These are phyloP conservation scores for Leptosphaerulina australis DNA, from an alignment of 2,329 filamentous ascomycete genomes.

Conservation along the genomic window DNA sequence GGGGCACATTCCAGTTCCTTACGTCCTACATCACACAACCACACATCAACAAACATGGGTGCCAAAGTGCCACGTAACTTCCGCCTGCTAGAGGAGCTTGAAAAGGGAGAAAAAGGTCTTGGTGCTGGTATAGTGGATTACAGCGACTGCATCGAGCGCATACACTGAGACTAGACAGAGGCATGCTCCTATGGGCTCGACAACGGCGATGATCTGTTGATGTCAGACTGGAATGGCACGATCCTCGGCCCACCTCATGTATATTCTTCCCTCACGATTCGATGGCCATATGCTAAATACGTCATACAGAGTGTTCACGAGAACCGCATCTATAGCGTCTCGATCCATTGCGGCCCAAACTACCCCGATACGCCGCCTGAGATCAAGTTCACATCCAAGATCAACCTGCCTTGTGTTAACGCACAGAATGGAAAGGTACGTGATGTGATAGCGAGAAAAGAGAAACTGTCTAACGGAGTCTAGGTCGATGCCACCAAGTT, in stretches of 20 bases:
- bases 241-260: conserved; percentile 97
- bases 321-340: conserved; percentile 98
- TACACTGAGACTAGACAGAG: conserved; percentile 60
- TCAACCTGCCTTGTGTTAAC: conserved; percentile 96
- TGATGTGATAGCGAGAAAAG: neutral
- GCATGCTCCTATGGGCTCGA: conserved; percentile 96
- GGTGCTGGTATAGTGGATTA: conserved; percentile 70
- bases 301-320: conserved; percentile 81
- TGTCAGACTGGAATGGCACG: conserved; percentile 99
- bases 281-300: neutral
- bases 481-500: conserved; percentile 84
- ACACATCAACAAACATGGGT: conserved; percentile 53
- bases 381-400: conserved; percentile 89
- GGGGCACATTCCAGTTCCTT: conserved; percentile 41
- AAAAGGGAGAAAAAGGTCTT: conserved; percentile 97
- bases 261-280: conserved; percentile 48
- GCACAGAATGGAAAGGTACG: conserved; percentile 72
- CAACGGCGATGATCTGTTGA: conserved; percentile 90
- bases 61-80: conserved; percentile 95
- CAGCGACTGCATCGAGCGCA: conserved; percentile 1
- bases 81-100: conserved; percentile 92
- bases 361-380: conserved; percentile 90
- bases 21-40: conserved; percentile 17
- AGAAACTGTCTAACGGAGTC: conserved; percentile 9
- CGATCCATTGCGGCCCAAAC: conserved; percentile 88